Evolutionary conservation across 345 rosid species (phyloP).

Genomic region (Linum lewisii): DNA sequence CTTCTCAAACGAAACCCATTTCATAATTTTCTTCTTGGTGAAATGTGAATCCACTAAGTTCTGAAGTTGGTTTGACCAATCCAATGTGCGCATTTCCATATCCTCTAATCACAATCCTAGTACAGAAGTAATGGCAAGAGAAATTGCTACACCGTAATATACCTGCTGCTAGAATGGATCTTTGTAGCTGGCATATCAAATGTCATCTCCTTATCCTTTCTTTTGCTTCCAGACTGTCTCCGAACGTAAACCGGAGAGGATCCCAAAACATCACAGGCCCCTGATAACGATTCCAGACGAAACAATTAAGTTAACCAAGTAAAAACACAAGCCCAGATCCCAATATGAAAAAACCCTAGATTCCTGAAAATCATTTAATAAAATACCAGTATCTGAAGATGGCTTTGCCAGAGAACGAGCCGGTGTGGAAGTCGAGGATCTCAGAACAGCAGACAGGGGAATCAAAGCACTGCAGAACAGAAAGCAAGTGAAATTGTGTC

Average conservation of each 20-base stretch:
- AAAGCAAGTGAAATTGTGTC: not conserved
- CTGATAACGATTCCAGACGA: not conserved
- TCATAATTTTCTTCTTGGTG: not conserved
- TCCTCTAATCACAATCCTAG: not conserved
- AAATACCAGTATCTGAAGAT: not conserved
- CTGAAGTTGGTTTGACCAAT: not conserved
- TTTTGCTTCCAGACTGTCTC: not conserved
- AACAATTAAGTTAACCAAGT: too few relatives aligned
- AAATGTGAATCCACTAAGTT: not conserved
- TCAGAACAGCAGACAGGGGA: not conserved
- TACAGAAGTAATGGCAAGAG: not conserved
- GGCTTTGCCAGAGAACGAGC: not conserved
- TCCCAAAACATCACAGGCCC: not conserved
- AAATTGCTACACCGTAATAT: not conserved
- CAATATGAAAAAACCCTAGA: not conserved
- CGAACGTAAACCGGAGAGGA: not conserved
- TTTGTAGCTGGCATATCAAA: not conserved
- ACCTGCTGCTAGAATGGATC: not conserved
- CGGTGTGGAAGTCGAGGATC: not conserved
- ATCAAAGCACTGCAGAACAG: not conserved
- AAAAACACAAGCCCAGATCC: too few relatives aligned
- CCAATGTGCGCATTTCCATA: not conserved
- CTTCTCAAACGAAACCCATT: not conserved
- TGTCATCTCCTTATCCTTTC: not conserved
- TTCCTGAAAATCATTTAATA: not conserved